Conservation (phyloP, 2,329 filamentous ascomycete species). For the Colletotrichum sp. region DNA sequence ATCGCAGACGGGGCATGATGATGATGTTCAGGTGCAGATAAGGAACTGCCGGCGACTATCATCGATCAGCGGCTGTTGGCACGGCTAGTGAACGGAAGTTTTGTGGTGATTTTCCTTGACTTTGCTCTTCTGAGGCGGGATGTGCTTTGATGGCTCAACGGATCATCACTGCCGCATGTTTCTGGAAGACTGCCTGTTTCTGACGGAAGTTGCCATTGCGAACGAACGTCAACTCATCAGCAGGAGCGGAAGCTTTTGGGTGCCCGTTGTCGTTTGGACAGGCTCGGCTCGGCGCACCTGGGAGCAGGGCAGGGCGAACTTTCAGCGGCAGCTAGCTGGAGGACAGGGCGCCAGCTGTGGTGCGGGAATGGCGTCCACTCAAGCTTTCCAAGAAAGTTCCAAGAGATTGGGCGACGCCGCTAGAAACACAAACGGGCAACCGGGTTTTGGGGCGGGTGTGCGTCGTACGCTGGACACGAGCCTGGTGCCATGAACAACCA, state of each 20-base stretch:
- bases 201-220: not conserved
- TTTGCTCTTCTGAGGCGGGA: not conserved
- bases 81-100: not conserved
- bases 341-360: constrained; percentile 9
- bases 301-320: not conserved
- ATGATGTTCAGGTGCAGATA: not conserved
- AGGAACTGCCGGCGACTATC: constrained; percentile 19
- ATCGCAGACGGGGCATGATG: not conserved
- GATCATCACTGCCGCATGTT: not conserved
- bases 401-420: constrained; percentile 23
- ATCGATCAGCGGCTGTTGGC: constrained; percentile 1
- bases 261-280: not conserved
- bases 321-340: constrained; percentile 12
- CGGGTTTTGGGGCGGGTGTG: not conserved
- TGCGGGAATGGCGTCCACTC: constrained; percentile 22
- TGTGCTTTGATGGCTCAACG: not conserved
- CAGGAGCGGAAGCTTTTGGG: not conserved
- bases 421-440: constrained; percentile 12
- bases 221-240: not conserved
- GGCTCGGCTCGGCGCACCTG: not conserved
- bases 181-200: constrained; percentile 15
- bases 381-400: constrained; percentile 24
- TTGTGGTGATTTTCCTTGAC: not conserved
- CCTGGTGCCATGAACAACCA: not conserved
- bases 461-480: not conserved